These are phyloP conservation scores for Evernia prunastri DNA, from an alignment of 495 filamentous ascomycete genomes.

Conservation along the genomic window DNA sequence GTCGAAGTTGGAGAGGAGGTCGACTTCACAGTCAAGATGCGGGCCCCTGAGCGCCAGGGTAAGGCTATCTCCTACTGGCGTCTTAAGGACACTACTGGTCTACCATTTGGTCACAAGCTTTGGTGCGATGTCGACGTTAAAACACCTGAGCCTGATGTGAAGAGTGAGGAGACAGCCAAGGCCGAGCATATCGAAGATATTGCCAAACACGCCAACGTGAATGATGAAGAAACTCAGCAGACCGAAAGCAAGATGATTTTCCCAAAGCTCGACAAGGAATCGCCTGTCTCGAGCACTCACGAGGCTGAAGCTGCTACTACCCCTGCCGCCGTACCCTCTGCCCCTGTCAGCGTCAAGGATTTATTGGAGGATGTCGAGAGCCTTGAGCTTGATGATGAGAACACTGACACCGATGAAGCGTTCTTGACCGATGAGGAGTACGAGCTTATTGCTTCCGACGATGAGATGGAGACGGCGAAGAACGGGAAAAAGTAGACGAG, in stretches of 20 bases:
- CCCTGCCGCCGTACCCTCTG: slow-evolving; percentile 24
- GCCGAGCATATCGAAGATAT: slow-evolving; percentile 29
- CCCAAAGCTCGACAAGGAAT: slow-evolving; percentile 93
- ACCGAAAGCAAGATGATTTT: slow-evolving; percentile 80
- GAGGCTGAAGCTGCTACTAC: slow-evolving; percentile 40
- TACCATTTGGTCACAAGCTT: slow-evolving; percentile 81
- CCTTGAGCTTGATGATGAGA: slow-evolving; percentile 52
- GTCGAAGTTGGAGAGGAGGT: slow-evolving; percentile 65
- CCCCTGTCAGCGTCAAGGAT: slow-evolving; percentile 45
- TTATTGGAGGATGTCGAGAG: slow-evolving; percentile 63
- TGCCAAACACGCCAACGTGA: slow-evolving; percentile 26
- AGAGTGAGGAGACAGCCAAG: slow-evolving; percentile 26
- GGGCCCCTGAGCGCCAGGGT: slow-evolving; percentile 65
- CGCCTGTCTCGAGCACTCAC: slow-evolving; percentile 72
- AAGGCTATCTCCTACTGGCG: slow-evolving; percentile 94
- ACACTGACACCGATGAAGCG: slow-evolving; percentile 49
- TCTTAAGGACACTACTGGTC: slow-evolving; percentile 72
- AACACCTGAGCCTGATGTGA: slow-evolving; percentile 26
- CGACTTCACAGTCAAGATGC: slow-evolving; percentile 77
- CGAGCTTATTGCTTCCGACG: slow-evolving; percentile 91
- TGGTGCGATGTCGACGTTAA: slow-evolving; percentile 88
- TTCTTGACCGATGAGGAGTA: slow-evolving; percentile 98
- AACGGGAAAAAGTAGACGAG: slow-evolving; percentile 25
- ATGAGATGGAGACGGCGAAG: slow-evolving; percentile 58
- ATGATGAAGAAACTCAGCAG: slow-evolving; percentile 25